Evolutionary conservation across 192 early-diverging fungal genomes (phyloP).

Genomic region (Coemansia sp.): DNA sequence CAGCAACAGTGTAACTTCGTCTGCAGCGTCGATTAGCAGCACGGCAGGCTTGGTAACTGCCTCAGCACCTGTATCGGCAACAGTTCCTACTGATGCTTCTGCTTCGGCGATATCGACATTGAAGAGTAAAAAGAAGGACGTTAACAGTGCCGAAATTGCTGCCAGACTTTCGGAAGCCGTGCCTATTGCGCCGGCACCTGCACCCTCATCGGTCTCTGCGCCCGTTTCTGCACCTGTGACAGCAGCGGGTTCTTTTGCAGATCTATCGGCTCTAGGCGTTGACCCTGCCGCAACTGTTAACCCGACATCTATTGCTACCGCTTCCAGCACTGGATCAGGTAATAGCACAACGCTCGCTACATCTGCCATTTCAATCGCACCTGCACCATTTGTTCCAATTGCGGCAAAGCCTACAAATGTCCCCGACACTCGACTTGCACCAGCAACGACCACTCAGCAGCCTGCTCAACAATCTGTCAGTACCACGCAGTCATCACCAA

Average conservation of each 20-base stretch:
- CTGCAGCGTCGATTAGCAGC: not conserved
- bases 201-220: not conserved
- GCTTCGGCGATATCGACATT: not conserved
- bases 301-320: not conserved
- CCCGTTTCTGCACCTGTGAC: constrained; percentile 2
- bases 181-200: not conserved
- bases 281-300: not conserved
- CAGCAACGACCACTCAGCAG: not conserved
- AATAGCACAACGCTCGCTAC: not conserved
- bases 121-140: not conserved
- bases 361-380: not conserved
- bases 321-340: not conserved
- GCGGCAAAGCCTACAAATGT: not conserved
- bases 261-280: not conserved
- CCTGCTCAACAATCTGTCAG: not conserved
- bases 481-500: not conserved
- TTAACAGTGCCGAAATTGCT: not conserved
- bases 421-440: not conserved
- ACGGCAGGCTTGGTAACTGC: not conserved
- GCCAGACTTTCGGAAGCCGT: not conserved
- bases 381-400: not conserved
- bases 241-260: not conserved
- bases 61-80: not conserved
- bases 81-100: not conserved
- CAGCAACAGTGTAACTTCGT: constrained; percentile 4